Evolutionary conservation across 441 rosid species (phyloP).

Genomic region (Populus hybrid): DNA sequence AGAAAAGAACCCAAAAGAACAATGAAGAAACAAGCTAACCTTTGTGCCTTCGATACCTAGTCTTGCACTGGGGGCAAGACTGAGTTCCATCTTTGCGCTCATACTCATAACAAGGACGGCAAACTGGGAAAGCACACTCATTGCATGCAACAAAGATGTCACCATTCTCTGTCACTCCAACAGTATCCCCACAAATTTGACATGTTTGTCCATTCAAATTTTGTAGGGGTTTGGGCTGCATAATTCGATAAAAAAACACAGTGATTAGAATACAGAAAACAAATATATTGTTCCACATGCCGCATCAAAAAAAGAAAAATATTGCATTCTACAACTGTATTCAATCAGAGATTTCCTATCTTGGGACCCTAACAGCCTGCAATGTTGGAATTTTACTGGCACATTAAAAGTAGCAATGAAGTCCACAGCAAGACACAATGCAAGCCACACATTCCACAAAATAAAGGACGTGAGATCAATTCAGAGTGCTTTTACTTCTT

Average conservation of each 20-base stretch:
- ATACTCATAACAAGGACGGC: slow-evolving; percentile 93
- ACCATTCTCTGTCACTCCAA: slow-evolving; percentile 52
- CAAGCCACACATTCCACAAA: background rate
- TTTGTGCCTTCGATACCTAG: slow-evolving; percentile 83
- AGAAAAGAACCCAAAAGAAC: background rate
- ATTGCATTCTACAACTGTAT: too few species aligned
- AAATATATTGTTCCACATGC: background rate
- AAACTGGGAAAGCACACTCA: slow-evolving; percentile 96
- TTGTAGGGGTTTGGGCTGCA: slow-evolving; percentile 86
- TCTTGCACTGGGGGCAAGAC: slow-evolving; percentile 94
- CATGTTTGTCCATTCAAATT: slow-evolving; percentile 68
- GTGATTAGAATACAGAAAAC: slow-evolving; percentile 15
- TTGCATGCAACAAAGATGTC: slow-evolving; percentile 90
- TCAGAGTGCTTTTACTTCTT: background rate
- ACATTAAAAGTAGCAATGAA: background rate
- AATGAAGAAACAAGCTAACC: slow-evolving; percentile 39
- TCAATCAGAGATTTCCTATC: too few species aligned
- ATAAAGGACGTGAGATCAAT: background rate
- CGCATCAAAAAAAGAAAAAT: background rate
- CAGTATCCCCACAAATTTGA: slow-evolving; percentile 90
- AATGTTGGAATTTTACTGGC: background rate
- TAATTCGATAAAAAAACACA: slow-evolving; percentile 9
- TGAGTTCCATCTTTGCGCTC: slow-evolving; percentile 96
- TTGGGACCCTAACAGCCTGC: background rate
- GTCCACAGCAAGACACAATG: background rate